Evolutionary conservation across 208 protist genomes (phyloP).

Genomic region (Phytomonas sp.): DNA sequence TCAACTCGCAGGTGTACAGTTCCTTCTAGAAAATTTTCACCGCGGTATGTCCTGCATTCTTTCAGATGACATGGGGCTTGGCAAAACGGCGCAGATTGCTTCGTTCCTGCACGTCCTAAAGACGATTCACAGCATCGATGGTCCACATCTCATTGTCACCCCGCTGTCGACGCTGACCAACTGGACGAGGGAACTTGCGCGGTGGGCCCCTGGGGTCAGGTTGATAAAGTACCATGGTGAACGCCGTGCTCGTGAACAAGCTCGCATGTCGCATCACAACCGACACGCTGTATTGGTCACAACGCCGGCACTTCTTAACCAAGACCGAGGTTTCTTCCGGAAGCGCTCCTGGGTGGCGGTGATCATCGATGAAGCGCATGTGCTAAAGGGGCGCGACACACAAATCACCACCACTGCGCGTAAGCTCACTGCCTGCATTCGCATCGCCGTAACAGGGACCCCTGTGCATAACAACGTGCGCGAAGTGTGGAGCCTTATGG

Average conservation of each 20-base stretch:
- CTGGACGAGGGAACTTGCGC: slow-evolving; percentile 89
- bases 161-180: slow-evolving; percentile 93
- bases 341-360: slow-evolving; percentile 89
- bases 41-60: slow-evolving; percentile 86
- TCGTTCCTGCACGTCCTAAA: slow-evolving; percentile 84
- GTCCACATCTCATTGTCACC: slow-evolving; percentile 94
- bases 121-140: slow-evolving; percentile 52
- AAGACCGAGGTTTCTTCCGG: slow-evolving; percentile 72
- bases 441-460: slow-evolving; percentile 90
- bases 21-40: slow-evolving; percentile 85
- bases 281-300: slow-evolving; percentile 92
- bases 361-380: slow-evolving; percentile 96
- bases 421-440: slow-evolving; percentile 71
- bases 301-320: slow-evolving; percentile 89
- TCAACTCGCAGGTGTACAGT: slow-evolving; percentile 96
- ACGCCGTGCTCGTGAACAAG: slow-evolving; percentile 21
- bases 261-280: slow-evolving; percentile 26
- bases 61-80: slow-evolving; percentile 97
- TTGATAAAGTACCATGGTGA: slow-evolving; percentile 91
- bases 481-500: slow-evolving; percentile 94
- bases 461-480: slow-evolving; percentile 95
- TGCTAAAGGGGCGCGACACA: slow-evolving; percentile 85
- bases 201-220: slow-evolving; percentile 88
- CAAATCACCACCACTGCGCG: slow-evolving; percentile 47
- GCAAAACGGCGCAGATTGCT: slow-evolving; percentile 96